phyloP scores from a whole-genome alignment of 1,139 yeast species.

The Pichia sp. region DNA sequence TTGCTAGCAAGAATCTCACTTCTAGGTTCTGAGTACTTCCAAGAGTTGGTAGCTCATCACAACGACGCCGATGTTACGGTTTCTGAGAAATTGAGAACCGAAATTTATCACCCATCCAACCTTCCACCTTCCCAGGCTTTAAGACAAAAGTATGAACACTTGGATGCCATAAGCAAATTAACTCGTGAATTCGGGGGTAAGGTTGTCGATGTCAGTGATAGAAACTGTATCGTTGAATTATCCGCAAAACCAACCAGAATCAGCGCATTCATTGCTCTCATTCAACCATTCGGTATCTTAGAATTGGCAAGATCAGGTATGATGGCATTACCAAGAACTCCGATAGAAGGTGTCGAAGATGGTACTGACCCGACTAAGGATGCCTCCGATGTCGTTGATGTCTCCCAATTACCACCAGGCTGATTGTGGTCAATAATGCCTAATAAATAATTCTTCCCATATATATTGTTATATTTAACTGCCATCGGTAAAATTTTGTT shows the following conservation, averaged over 20 bases:
- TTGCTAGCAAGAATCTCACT: conserved; percentile 86
- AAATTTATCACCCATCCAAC: conserved; percentile 80
- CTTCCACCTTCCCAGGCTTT: conserved; percentile 88
- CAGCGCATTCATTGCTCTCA: conserved; percentile 76
- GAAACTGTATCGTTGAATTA: conserved; percentile 91
- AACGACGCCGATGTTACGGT: conserved; percentile 47
- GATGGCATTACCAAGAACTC: conserved; percentile 98
- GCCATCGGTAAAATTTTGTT: background rate
- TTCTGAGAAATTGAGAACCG: conserved; percentile 42
- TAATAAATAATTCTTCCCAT: background rate
- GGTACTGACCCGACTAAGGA: conserved; percentile 45
- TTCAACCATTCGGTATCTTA: conserved; percentile 93
- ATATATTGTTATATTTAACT: background rate
- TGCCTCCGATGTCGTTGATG: conserved; percentile 68
- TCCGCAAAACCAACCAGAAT: conserved; percentile 91
- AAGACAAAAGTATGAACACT: conserved; percentile 87
- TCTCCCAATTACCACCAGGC: conserved; percentile 91
- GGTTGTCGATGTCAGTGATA: conserved; percentile 85
- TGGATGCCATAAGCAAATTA: conserved; percentile 76
- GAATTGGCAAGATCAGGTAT: conserved; percentile 97
- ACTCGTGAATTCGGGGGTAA: conserved; percentile 89
- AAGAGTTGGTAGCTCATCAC: conserved; percentile 88
- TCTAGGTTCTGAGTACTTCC: conserved; percentile 95
- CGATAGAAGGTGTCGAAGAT: conserved; percentile 49
- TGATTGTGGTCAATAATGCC: conserved; percentile 33